Conservation (phyloP, 192 early-diverging fungal genomes). For the Backusella psychrophila region DNA sequence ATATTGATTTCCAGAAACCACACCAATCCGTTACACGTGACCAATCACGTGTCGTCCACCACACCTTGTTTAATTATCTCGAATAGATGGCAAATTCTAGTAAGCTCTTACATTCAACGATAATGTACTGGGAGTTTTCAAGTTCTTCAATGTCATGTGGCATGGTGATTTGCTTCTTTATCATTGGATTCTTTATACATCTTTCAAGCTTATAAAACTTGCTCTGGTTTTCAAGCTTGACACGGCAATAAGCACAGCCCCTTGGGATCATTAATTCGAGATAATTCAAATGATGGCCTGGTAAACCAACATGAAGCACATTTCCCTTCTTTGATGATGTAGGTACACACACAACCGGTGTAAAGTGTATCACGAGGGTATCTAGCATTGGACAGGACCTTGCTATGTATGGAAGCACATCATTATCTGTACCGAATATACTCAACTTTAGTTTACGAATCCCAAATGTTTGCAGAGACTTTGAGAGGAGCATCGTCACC, state of each 20-base stretch:
- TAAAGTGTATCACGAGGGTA: not conserved
- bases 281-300: not conserved
- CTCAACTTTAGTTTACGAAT: not conserved
- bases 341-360: not conserved
- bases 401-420: not conserved
- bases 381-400: not conserved
- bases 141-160: not conserved
- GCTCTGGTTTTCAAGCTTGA: not conserved
- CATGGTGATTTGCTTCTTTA: not conserved
- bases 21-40: too few relatives aligned
- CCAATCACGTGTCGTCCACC: not conserved
- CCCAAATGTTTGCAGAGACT: not conserved
- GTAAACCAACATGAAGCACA: not conserved
- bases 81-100: not conserved
- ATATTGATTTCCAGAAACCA: not conserved
- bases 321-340: not conserved
- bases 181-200: slow-evolving; percentile 2
- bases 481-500: not conserved
- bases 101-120: not conserved
- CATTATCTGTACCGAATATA: not conserved
- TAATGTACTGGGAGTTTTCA: not conserved
- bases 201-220: not conserved
- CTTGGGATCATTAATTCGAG: slow-evolving; percentile 1
- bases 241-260: not conserved
- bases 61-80: not conserved